phyloP scores from a whole-genome alignment of 2,329 filamentous ascomycete genomes.

The Stromatinia cepivora region DNA sequence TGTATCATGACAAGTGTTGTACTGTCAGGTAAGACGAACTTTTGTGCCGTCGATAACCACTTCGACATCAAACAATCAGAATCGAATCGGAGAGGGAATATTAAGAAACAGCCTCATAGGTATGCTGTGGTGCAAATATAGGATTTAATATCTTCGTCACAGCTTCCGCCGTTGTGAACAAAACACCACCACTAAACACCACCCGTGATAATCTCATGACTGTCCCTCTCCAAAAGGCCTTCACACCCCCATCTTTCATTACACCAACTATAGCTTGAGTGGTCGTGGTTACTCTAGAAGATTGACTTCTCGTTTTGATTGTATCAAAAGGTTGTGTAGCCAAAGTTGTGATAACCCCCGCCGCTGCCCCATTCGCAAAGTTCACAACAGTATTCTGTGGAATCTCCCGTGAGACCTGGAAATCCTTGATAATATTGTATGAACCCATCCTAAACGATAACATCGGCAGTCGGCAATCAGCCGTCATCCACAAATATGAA shows the following conservation, averaged over 20 bases:
- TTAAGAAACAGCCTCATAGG: background rate
- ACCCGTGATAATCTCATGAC: conserved; percentile 66
- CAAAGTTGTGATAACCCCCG: conserved; percentile 60
- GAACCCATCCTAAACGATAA: conserved; percentile 41
- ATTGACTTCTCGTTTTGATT: conserved; percentile 64
- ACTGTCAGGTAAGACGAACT: background rate
- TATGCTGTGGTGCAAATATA: conserved; percentile 18
- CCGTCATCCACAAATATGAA: background rate
- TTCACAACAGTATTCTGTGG: conserved; percentile 51
- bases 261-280: conserved; percentile 57
- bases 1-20: conserved; percentile 16
- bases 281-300: conserved; percentile 57
- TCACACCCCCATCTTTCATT: conserved; percentile 56
- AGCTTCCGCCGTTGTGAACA: conserved; percentile 31
- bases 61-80: background rate
- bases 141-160: conserved; percentile 28
- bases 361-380: conserved; percentile 61
- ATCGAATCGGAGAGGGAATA: background rate
- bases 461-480: background rate
- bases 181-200: conserved; percentile 60
- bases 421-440: conserved; percentile 52
- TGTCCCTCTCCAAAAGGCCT: conserved; percentile 66
- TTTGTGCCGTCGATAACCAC: conserved; percentile 14
- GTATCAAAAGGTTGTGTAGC: conserved; percentile 62
- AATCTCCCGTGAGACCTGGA: conserved; percentile 43